Conservation (phyloP, 257 asterid genomes). For the Vinca minor region DNA sequence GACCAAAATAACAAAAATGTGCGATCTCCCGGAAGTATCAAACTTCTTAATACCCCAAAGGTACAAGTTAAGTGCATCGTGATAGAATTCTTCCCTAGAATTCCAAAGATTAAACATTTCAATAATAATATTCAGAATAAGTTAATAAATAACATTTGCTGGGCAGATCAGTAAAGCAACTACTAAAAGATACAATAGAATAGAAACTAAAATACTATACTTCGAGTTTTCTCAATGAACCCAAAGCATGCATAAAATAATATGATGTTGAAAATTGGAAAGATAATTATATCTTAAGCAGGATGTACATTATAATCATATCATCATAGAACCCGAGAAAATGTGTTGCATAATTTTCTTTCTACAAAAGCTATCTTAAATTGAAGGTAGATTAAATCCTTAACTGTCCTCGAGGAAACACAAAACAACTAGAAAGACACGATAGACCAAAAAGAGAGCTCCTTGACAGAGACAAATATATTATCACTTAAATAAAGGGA, state of each 20-base stretch:
- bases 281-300: not conserved
- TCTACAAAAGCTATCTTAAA: not conserved
- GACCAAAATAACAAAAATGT: not conserved
- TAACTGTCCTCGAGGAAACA: not conserved
- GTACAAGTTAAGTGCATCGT: no score
- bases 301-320: not conserved
- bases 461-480: not conserved
- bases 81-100: not conserved
- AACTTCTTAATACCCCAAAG: not conserved
- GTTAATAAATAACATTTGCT: not conserved
- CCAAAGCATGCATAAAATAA: not conserved
- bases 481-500: not conserved
- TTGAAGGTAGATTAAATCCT: not conserved
- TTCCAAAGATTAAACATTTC: not conserved
- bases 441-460: not conserved
- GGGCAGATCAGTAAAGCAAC: not conserved
- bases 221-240: not conserved
- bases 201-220: not conserved
- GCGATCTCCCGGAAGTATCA: not conserved
- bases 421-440: not conserved
- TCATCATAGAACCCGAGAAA: not conserved
- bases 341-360: not conserved
- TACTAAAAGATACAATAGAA: not conserved
- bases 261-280: not conserved
- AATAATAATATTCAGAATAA: not conserved